Percentiles rank a stretch among this genome's conserved stretches.
phyloP scores from a whole-genome alignment of 306 rosid genomes.

The Cicer chorassanicum region DNA sequence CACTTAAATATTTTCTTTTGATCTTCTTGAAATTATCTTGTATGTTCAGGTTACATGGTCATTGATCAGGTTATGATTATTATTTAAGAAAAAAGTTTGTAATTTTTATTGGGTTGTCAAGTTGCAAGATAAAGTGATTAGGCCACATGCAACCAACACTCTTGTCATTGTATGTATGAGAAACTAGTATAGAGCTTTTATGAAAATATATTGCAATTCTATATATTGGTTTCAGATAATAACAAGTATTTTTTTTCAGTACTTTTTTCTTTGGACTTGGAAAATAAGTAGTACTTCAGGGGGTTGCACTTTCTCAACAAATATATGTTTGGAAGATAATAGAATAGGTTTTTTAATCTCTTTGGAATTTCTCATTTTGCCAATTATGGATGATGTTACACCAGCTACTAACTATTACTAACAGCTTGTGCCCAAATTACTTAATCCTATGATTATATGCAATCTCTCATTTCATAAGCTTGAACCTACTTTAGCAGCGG shows the following conservation, averaged over 20 bases:
- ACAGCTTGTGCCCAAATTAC: background rate
- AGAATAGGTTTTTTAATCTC: conserved; percentile 9
- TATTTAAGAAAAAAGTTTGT: conserved; percentile 48
- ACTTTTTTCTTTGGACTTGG: background rate
- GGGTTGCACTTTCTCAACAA: background rate
- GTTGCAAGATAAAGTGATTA: conserved; percentile 49
- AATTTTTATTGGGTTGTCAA: conserved; percentile 49
- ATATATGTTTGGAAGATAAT: background rate
- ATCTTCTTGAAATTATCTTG: conserved; percentile 51
- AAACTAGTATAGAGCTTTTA: conserved; percentile 49
- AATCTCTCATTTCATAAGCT: background rate
- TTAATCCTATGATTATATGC: background rate
- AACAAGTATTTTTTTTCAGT: background rate
- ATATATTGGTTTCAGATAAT: conserved; percentile 15
- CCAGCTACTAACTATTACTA: background rate
- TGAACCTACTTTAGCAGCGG: too few species aligned
- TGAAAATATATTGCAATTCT: conserved; percentile 50
- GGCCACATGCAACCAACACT: conserved; percentile 50
- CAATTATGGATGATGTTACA: conserved; percentile 12
- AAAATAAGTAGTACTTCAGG: conserved; percentile 13
- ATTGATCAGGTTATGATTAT: conserved; percentile 52
- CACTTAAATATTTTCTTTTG: conserved; percentile 29
- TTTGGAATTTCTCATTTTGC: background rate
- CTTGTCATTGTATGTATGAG: conserved; percentile 58
- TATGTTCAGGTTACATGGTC: conserved; percentile 49